A percentile compares a stretch with the other conserved stretches of the same genome.
These are phyloP conservation scores for Xylaria sp. DNA, from an alignment of 2,329 filamentous ascomycete genomes.

Conservation along the genomic window DNA sequence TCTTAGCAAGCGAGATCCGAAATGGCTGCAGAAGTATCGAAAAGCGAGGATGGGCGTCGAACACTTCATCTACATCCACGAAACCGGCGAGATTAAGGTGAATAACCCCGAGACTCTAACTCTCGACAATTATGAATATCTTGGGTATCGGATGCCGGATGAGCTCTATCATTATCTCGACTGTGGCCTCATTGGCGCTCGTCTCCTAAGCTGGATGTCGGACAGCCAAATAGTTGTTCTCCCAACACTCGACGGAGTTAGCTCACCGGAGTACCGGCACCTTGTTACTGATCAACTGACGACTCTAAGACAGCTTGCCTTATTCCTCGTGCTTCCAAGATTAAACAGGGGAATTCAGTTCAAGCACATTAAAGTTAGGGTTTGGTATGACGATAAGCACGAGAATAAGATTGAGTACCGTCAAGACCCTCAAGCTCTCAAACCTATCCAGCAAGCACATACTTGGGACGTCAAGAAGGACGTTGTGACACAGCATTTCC, in stretches of 20 bases:
- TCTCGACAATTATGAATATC: conserved; percentile 86
- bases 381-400: conserved; percentile 83
- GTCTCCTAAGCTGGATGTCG: conserved; percentile 84
- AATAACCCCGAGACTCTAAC: conserved; percentile 80
- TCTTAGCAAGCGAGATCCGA: conserved; percentile 70
- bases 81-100: conserved; percentile 80
- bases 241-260: conserved; percentile 87
- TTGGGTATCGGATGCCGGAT: conserved; percentile 88
- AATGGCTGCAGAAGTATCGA: conserved; percentile 87
- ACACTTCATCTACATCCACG: conserved; percentile 85
- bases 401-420: conserved; percentile 75
- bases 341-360: conserved; percentile 86
- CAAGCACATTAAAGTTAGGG: conserved; percentile 79
- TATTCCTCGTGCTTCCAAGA: conserved; percentile 81
- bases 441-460: conserved; percentile 57
- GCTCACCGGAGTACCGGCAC: conserved; percentile 81
- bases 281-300: conserved; percentile 80
- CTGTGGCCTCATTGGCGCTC: conserved; percentile 80
- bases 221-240: conserved; percentile 80
- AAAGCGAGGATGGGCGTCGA: conserved; percentile 86
- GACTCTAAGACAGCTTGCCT: conserved; percentile 77
- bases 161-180: conserved; percentile 94
- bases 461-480: conserved; percentile 80
- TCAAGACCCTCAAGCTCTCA: conserved; percentile 55
- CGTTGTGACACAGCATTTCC: conserved; percentile 61